phyloP scores from a whole-genome alignment of 805 yeast genomes.

The Priceomyces fermenticarens region DNA sequence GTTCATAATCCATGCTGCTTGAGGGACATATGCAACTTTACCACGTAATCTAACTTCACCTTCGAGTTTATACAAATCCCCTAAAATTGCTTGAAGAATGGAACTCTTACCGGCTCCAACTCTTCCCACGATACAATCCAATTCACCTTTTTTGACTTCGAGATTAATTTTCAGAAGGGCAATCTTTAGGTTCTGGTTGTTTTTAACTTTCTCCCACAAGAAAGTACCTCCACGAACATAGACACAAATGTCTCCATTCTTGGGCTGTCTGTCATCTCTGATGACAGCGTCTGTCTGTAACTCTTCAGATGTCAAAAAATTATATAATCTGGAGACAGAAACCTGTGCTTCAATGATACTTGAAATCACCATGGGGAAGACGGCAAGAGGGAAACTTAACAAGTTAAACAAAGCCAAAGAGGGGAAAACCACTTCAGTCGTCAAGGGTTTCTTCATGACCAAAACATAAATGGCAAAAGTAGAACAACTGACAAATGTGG shows the following conservation, averaged over 20 bases:
- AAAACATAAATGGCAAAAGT: conserved; percentile 82
- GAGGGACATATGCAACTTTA: conserved; percentile 83
- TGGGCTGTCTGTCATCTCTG: conserved; percentile 45
- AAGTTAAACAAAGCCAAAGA: conserved; percentile 86
- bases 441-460: conserved; percentile 60
- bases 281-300: conserved; percentile 77
- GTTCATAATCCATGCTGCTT: conserved; percentile 96
- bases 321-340: conserved; percentile 69
- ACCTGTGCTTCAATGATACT: conserved; percentile 86
- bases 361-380: conserved; percentile 87
- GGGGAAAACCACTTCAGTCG: conserved; percentile 90
- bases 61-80: conserved; percentile 72
- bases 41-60: conserved; percentile 78
- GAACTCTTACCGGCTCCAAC: conserved; percentile 93
- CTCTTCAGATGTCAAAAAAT: conserved; percentile 73
- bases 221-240: conserved; percentile 65
- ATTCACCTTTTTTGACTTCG: conserved; percentile 66
- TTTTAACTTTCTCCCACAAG: conserved; percentile 73
- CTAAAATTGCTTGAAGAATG: conserved; percentile 72
- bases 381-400: conserved; percentile 86
- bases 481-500: conserved; percentile 83
- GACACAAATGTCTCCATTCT: conserved; percentile 66
- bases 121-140: conserved; percentile 82
- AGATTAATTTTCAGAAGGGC: conserved; percentile 65
- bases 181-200: conserved; percentile 52